Conservation (phyloP, 306 rosid genomes). For the Castanea crenata region DNA sequence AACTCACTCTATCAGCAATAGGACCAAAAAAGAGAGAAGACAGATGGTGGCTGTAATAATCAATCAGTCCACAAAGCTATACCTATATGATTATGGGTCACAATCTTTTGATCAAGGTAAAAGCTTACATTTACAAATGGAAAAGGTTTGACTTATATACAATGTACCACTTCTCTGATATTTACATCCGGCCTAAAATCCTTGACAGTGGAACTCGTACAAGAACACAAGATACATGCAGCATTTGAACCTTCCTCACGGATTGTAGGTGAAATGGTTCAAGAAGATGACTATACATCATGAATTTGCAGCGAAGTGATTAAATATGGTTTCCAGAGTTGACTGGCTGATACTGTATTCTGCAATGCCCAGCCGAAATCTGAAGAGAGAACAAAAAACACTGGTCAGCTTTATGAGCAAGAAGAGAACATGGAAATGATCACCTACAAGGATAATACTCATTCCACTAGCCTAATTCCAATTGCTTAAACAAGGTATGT, state of each 20-base stretch:
- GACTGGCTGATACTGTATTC: constrained; percentile 97
- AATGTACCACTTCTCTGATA: not conserved
- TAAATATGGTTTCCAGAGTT: constrained; percentile 85
- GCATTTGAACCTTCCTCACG: constrained; percentile 4
- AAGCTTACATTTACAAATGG: not conserved
- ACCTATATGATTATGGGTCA: not conserved
- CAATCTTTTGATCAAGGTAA: not conserved
- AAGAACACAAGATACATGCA: not conserved
- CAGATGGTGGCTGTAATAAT: not conserved
- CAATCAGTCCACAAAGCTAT: not conserved
- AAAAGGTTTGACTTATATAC: not conserved
- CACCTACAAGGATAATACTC: no score
- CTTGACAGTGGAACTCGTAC: not conserved
- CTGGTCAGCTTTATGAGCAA: constrained; percentile 11
- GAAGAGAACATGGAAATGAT: not conserved
- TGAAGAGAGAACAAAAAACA: constrained; percentile 34
- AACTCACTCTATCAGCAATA: not conserved
- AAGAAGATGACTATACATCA: constrained; percentile 27
- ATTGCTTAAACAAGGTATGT: not conserved
- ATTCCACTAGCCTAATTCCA: no score
- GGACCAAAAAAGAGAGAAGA: not conserved
- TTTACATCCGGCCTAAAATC: constrained; percentile 19
- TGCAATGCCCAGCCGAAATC: constrained; percentile 66
- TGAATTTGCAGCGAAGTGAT: constrained; percentile 81
- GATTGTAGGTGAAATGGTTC: not conserved